Evolutionary conservation across 2,329 filamentous ascomycete genomes (phyloP).

Genomic region (Neopestalotiopsis rosae): DNA sequence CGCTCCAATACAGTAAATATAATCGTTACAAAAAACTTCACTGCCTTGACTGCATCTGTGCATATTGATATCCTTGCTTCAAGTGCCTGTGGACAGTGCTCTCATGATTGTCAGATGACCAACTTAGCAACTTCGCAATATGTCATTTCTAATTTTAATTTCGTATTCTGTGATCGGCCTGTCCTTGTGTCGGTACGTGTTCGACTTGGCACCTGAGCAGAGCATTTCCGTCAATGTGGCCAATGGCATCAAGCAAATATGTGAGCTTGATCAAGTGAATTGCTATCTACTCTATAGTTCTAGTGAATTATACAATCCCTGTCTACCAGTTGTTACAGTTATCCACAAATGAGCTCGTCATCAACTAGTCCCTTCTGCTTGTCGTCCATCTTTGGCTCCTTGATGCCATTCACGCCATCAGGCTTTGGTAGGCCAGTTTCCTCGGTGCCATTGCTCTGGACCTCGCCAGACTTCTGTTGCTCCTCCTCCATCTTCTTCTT

Average conservation of each 20-base stretch:
- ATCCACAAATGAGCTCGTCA: conserved; percentile 35
- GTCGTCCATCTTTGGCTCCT: conserved; percentile 31
- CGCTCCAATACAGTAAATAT: background rate
- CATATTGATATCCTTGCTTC: no score
- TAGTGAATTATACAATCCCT: background rate
- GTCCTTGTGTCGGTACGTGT: no score
- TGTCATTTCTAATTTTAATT: no score
- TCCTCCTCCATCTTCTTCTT: conserved; percentile 48
- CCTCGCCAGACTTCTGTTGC: conserved; percentile 18
- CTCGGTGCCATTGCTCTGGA: background rate
- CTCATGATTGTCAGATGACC: no score
- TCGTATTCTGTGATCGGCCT: no score
- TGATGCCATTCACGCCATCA: conserved; percentile 29
- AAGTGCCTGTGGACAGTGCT: no score
- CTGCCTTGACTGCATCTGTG: no score
- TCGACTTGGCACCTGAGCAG: no score
- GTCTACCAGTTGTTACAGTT: conserved; percentile 14
- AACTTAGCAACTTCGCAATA: no score
- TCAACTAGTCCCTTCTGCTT: conserved; percentile 25
- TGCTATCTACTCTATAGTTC: background rate
- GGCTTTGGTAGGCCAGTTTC: conserved; percentile 28
- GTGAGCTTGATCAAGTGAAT: no score
- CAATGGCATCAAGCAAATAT: no score
- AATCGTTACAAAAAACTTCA: no score
- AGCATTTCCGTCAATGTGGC: background rate